phyloP scores from a whole-genome alignment of 2,329 filamentous ascomycete genomes.

The Fusarium irregulare region DNA sequence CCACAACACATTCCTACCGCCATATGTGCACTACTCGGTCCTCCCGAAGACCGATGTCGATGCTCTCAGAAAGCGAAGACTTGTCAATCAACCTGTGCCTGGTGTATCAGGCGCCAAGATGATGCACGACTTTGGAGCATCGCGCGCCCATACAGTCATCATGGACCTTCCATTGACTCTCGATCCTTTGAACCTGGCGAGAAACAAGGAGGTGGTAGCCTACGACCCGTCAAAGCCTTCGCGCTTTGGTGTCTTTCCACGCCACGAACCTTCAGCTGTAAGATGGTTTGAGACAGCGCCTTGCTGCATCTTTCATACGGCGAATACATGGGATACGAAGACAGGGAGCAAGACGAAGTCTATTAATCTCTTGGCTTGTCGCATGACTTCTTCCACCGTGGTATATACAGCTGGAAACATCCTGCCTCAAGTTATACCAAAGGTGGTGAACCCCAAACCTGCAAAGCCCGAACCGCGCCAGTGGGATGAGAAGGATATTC shows the following conservation, averaged over 20 bases:
- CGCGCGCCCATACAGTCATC: slow-evolving; percentile 70
- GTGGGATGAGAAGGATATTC: neutral
- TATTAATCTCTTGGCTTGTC: slow-evolving; percentile 74
- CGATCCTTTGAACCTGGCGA: slow-evolving; percentile 69
- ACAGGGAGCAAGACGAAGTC: neutral
- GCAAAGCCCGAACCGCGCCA: too few relatives aligned
- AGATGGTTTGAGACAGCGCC: slow-evolving; percentile 75
- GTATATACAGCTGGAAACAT: slow-evolving; percentile 75
- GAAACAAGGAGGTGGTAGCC: slow-evolving; percentile 65
- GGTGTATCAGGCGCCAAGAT: slow-evolving; percentile 74
- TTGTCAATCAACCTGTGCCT: slow-evolving; percentile 59
- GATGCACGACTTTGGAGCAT: slow-evolving; percentile 82
- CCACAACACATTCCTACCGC: slow-evolving; percentile 72
- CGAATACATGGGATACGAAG: slow-evolving; percentile 72
- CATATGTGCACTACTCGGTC: slow-evolving; percentile 74
- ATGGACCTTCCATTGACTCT: slow-evolving; percentile 76
- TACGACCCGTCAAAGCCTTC: slow-evolving; percentile 69
- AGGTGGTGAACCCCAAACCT: too few relatives aligned
- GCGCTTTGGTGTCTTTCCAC: slow-evolving; percentile 75
- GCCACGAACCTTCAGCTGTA: slow-evolving; percentile 66
- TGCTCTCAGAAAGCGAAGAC: neutral
- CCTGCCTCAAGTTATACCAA: slow-evolving; percentile 36
- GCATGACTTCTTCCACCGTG: slow-evolving; percentile 72
- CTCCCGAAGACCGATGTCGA: slow-evolving; percentile 3
- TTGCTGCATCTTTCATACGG: slow-evolving; percentile 78